phyloP scores from a whole-genome alignment of 2,329 filamentous ascomycete species.

The Mycosphaerella arachidis region DNA sequence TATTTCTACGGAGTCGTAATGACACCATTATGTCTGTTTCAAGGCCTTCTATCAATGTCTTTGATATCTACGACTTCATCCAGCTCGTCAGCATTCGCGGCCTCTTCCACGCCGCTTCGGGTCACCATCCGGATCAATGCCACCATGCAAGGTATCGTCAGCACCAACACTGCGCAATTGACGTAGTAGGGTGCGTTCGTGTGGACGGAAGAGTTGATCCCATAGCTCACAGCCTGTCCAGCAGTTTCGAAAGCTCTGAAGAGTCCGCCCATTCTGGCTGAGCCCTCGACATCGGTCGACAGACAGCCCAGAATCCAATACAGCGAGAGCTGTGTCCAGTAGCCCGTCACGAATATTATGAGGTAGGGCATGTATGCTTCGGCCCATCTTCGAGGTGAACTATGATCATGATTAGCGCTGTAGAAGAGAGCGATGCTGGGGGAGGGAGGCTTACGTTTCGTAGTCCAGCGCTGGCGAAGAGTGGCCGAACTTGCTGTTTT shows the following conservation, averaged over 20 bases:
- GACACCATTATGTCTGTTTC: not conserved
- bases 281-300: conserved; percentile 33
- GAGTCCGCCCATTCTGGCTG: conserved; percentile 28
- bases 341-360: conserved; percentile 23
- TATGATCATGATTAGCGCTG: not conserved
- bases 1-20: not conserved
- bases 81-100: not conserved
- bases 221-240: conserved; percentile 38
- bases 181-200: conserved; percentile 14
- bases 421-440: not conserved
- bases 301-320: conserved; percentile 40
- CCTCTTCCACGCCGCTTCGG: conserved; percentile 1
- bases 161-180: conserved; percentile 17
- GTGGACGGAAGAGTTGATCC: conserved; percentile 19
- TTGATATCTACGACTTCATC: not conserved
- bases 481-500: conserved; percentile 14
- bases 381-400: conserved; percentile 15
- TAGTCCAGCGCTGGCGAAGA: conserved; percentile 15
- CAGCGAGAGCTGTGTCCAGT: conserved; percentile 25
- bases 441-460: not conserved
- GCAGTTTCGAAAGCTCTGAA: conserved; percentile 41
- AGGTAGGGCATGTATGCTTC: conserved; percentile 24
- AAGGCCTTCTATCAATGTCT: not conserved
- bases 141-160: conserved; percentile 19
- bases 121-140: conserved; percentile 17